Conservation (phyloP, 306 rosid genomes). For the Cucurbita argyrosperma region DNA sequence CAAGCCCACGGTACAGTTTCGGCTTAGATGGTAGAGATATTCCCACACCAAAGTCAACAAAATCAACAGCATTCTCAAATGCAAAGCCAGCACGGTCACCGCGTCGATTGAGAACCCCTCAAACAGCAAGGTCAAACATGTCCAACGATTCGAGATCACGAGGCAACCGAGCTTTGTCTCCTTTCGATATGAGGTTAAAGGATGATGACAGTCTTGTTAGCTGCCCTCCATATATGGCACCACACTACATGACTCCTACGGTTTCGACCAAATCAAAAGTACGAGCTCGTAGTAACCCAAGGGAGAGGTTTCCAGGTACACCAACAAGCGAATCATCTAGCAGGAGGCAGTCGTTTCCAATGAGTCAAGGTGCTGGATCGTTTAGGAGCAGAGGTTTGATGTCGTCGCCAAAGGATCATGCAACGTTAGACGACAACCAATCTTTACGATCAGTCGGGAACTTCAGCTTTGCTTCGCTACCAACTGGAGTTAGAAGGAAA, state of each 20-base stretch:
- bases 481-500: slow-evolving; percentile 63
- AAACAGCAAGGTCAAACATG: slow-evolving; percentile 38
- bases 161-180: slow-evolving; percentile 34
- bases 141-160: slow-evolving; percentile 35
- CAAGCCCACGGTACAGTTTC: slow-evolving; percentile 43
- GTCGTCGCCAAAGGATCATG: slow-evolving; percentile 45
- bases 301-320: slow-evolving; percentile 58
- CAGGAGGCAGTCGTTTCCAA: slow-evolving; percentile 72
- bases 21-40: slow-evolving; percentile 33
- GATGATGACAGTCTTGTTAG: slow-evolving; percentile 86
- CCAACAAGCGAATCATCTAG: slow-evolving; percentile 54
- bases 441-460: slow-evolving; percentile 51
- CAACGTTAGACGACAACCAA: slow-evolving; percentile 40
- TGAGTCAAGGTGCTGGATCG: slow-evolving; percentile 58
- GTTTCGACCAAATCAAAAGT: slow-evolving; percentile 68
- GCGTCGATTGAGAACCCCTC: background rate
- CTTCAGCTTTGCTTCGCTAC: slow-evolving; percentile 68
- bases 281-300: slow-evolving; percentile 57
- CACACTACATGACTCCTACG: slow-evolving; percentile 78
- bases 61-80: slow-evolving; percentile 38
- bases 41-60: slow-evolving; percentile 70
- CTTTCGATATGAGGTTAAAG: slow-evolving; percentile 47
- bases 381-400: slow-evolving; percentile 61
- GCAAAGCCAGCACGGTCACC: slow-evolving; percentile 17
- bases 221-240: slow-evolving; percentile 89